Conservation (phyloP, 2,329 filamentous ascomycete genomes). For the Aspergillus arachidicola region DNA sequence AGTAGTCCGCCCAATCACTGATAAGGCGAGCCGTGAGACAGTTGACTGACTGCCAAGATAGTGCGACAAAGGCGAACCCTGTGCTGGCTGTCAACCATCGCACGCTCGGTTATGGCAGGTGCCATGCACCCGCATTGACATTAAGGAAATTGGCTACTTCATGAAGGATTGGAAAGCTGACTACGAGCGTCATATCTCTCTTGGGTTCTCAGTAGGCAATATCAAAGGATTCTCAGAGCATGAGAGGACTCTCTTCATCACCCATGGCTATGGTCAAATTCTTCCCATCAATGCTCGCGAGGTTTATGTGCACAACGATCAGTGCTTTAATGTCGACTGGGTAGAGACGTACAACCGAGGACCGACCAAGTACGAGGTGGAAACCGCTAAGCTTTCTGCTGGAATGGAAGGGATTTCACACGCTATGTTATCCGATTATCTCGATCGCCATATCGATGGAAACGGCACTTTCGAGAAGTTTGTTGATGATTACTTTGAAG, state of each 20-base stretch:
- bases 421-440: slow-evolving; percentile 81
- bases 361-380: slow-evolving; percentile 79
- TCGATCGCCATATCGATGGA: slow-evolving; percentile 91
- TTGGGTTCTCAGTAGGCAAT: slow-evolving; percentile 88
- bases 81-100: slow-evolving; percentile 90
- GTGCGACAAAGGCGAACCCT: slow-evolving; percentile 96
- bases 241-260: slow-evolving; percentile 80
- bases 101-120: slow-evolving; percentile 97
- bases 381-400: slow-evolving; percentile 85
- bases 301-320: slow-evolving; percentile 87
- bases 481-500: slow-evolving; percentile 94
- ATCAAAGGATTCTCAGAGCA: slow-evolving; percentile 78
- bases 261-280: slow-evolving; percentile 92
- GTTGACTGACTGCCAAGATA: slow-evolving; percentile 14
- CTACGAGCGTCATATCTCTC: slow-evolving; percentile 85
- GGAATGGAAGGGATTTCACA: slow-evolving; percentile 85
- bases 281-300: slow-evolving; percentile 92
- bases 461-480: slow-evolving; percentile 90
- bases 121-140: slow-evolving; percentile 95
- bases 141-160: slow-evolving; percentile 97
- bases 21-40: background rate
- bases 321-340: slow-evolving; percentile 93
- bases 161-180: slow-evolving; percentile 99
- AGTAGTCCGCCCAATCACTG: slow-evolving; percentile 14
- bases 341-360: slow-evolving; percentile 77